Evolutionary conservation across 345 rosid genomes (phyloP).

Genomic region (Erysimum cheiranthoides): DNA sequence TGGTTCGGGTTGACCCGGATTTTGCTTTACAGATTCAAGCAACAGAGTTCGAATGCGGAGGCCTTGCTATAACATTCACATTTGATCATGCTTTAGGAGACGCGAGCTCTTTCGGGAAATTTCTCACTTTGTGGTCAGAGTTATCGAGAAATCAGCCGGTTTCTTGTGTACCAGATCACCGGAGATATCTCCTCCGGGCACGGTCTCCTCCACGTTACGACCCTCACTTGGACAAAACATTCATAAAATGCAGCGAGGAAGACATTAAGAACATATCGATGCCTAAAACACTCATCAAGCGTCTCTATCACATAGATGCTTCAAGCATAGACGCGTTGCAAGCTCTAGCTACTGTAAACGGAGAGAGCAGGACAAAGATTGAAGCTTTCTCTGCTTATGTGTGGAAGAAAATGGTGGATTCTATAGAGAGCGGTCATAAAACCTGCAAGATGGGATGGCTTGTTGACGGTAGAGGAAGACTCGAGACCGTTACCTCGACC

Average conservation of each 20-base stretch:
- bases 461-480: slow-evolving; percentile 74
- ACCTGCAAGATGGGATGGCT: slow-evolving; percentile 93
- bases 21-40: slow-evolving; percentile 70
- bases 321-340: slow-evolving; percentile 62
- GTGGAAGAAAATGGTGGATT: slow-evolving; percentile 75
- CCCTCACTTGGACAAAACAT: slow-evolving; percentile 59
- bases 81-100: slow-evolving; percentile 92
- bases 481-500: slow-evolving; percentile 52
- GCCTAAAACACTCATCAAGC: slow-evolving; percentile 56
- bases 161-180: slow-evolving; percentile 71
- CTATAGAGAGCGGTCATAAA: slow-evolving; percentile 49
- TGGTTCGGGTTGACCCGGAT: slow-evolving; percentile 52
- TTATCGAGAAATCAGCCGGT: slow-evolving; percentile 60
- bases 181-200: slow-evolving; percentile 60
- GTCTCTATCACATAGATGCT: slow-evolving; percentile 69
- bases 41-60: slow-evolving; percentile 65
- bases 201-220: slow-evolving; percentile 68
- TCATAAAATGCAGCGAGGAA: slow-evolving; percentile 66
- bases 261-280: slow-evolving; percentile 67
- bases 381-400: slow-evolving; percentile 89
- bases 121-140: slow-evolving; percentile 74
- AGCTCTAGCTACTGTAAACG: slow-evolving; percentile 52
- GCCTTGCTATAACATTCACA: slow-evolving; percentile 71
- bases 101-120: slow-evolving; percentile 69
- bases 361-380: slow-evolving; percentile 67